Base-by-base conservation (phyloP, 495 filamentous ascomycete genomes). In the Barbatosphaeria neglecta region DNA sequence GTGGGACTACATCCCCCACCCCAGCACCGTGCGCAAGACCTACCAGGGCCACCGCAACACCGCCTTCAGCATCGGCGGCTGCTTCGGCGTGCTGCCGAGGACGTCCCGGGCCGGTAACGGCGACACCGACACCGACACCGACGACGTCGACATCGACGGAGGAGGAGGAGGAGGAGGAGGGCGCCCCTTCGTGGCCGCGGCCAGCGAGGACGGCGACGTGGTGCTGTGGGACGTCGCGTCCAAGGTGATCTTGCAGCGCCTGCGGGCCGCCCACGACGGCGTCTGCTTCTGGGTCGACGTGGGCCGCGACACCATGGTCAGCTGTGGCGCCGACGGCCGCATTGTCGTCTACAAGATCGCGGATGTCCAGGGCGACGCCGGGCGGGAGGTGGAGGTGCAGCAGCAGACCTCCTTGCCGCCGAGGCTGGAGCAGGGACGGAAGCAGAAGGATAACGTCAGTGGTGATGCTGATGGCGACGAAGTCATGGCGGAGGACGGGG, bases 31-130 rank as follows among this genome's bases (percentile, higher is more conserved):
- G 39, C 39, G 39, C 49, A 98, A 97, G 73, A 98, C 92, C 19
- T 98, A 96, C 71, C 87, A 95, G 64, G 92, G 93, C 7, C 93
- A 97, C 61, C 66, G 72, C 44, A 97, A 96, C 61, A 72, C 76
- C 52, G 85, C 83, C 44, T 95, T 82, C 67, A 88, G 86, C 49
- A 69, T 97, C 22, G 76, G 76, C 20, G 87, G 90, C 5, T 78
- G 80, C 20, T 96, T 95, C 65, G 88, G 86, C 22, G 60, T 73
- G 15, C 80, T 88, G 48, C 61, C 73, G 24, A 67, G 59, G 9
- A 63, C 69, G 17, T 57, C 67, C 42, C 33, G 42, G 13, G 47
- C 22, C 7, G 44, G 56, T 25, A 43, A 55, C 22, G 43, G 45
- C 16, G 38, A 49, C 20, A 25, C 4, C 4, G 40, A 33, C 28